Percentiles rank a stretch among this genome's conserved stretches.
These are phyloP conservation scores for Fusarium keratoplasticum DNA, from an alignment of 2,329 filamentous ascomycete species.

Conservation along the genomic window DNA sequence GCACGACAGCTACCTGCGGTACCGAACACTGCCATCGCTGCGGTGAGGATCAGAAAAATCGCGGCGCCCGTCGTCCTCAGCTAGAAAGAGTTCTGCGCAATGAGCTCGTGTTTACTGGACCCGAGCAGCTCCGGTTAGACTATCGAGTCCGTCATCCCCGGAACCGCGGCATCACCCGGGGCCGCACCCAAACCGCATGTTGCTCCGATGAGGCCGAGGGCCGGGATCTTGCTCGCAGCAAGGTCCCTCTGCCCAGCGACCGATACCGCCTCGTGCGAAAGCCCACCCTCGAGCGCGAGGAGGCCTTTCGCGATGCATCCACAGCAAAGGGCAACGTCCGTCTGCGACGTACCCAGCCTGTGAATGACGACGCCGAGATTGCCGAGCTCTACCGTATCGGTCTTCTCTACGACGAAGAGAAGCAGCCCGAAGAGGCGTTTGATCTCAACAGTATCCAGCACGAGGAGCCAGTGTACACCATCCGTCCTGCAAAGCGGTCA, in stretches of 20 bases:
- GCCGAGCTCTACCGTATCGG: constrained; percentile 59
- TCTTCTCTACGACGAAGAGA: constrained; percentile 58
- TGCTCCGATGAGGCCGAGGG: constrained; percentile 47
- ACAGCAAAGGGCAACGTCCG: constrained; percentile 51
- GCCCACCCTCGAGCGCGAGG: constrained; percentile 59
- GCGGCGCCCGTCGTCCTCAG: constrained; percentile 33
- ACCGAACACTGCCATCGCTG: constrained; percentile 25
- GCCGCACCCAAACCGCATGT: constrained; percentile 19
- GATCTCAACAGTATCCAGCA: constrained; percentile 54
- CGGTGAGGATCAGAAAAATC: constrained; percentile 14
- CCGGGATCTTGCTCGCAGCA: constrained; percentile 50
- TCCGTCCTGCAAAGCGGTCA: constrained; percentile 51
- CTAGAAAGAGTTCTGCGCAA: constrained; percentile 39
- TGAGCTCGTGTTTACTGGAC: constrained; percentile 7
- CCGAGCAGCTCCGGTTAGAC: neutral
- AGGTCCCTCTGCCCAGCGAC: constrained; percentile 53
- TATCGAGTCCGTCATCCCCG: constrained; percentile 3
- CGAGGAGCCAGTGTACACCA: constrained; percentile 52
- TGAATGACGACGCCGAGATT: constrained; percentile 51
- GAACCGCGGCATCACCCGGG: constrained; percentile 24
- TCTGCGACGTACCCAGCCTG: constrained; percentile 34
- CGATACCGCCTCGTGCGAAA: constrained; percentile 47
- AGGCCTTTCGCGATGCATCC: constrained; percentile 57
- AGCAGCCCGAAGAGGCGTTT: constrained; percentile 50
- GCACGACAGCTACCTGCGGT: constrained; percentile 20